Percentiles rank a stretch among this genome's conserved stretches.
Evolutionary conservation across 805 yeast genomes (phyloP).

Genomic region (Ogataea glucozyma): DNA sequence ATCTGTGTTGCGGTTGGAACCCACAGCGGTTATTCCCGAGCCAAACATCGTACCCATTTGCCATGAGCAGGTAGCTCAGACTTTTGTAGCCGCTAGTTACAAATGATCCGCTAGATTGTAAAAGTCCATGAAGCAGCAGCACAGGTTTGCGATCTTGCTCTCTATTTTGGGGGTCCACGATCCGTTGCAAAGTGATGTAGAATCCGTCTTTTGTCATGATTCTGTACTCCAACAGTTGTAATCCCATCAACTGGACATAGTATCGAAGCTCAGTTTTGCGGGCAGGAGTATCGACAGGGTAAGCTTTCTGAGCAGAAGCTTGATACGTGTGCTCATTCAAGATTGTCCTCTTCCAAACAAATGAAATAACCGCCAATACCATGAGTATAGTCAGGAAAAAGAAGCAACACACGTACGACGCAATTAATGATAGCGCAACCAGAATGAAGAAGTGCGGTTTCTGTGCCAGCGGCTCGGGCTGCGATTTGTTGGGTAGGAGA

Average conservation of each 20-base stretch:
- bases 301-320: conserved; percentile 20
- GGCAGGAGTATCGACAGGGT: conserved; percentile 33
- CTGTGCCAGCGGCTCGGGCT: conserved; percentile 13
- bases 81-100: conserved; percentile 82
- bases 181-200: conserved; percentile 61
- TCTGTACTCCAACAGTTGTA: conserved; percentile 58
- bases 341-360: conserved; percentile 17
- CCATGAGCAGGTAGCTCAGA: conserved; percentile 56
- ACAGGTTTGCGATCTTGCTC: conserved; percentile 51
- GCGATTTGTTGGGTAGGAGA: conserved; percentile 12
- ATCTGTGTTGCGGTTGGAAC: conserved; percentile 66
- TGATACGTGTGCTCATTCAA: conserved; percentile 11
- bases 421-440: conserved; percentile 10
- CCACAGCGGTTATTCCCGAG: conserved; percentile 90
- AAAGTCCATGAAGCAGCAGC: conserved; percentile 78
- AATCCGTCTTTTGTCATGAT: conserved; percentile 81
- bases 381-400: conserved; percentile 29
- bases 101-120: conserved; percentile 85
- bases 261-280: conserved; percentile 51
- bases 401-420: conserved; percentile 25
- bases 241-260: conserved; percentile 63
- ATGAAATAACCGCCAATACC: conserved; percentile 24
- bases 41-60: conserved; percentile 80
- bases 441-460: conserved; percentile 14
- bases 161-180: conserved; percentile 49